Evolutionary conservation across 2,329 filamentous ascomycete genomes (phyloP).

Genomic region (Amauroascus niger): DNA sequence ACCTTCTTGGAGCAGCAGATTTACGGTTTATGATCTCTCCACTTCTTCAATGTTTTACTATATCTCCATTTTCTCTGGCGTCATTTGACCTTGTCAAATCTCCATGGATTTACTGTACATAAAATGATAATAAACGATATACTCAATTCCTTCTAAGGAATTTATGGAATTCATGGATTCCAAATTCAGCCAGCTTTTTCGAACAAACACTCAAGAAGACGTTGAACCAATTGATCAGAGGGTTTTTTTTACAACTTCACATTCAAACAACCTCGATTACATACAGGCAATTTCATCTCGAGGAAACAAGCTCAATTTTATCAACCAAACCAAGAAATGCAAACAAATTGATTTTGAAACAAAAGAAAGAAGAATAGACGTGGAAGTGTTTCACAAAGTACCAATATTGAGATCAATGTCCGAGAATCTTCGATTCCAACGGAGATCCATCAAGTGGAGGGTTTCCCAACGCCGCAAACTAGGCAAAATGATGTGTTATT

Average conservation of each 20-base stretch:
- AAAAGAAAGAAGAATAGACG: not conserved
- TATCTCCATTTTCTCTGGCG: not conserved
- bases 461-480: no score
- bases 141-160: no score
- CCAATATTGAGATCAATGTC: not conserved
- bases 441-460: no score
- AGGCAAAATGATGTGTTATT: not conserved
- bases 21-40: conserved; percentile 4
- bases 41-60: conserved; percentile 13
- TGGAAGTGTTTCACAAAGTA: no score
- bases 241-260: not conserved
- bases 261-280: not conserved
- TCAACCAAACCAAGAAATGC: not conserved
- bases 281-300: not conserved
- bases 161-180: no score
- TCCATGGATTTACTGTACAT: not conserved
- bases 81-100: not conserved
- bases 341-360: not conserved
- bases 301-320: not conserved
- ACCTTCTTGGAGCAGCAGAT: not conserved
- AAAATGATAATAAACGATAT: not conserved
- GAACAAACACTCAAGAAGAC: no score
- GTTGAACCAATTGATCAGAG: not conserved
- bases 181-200: no score
- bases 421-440: not conserved